Percentiles rank a stretch among this genome's conserved stretches.
These are phyloP conservation scores for Phialophora tarda DNA, from an alignment of 2,329 filamentous ascomycete genomes.

Conservation along the genomic window DNA sequence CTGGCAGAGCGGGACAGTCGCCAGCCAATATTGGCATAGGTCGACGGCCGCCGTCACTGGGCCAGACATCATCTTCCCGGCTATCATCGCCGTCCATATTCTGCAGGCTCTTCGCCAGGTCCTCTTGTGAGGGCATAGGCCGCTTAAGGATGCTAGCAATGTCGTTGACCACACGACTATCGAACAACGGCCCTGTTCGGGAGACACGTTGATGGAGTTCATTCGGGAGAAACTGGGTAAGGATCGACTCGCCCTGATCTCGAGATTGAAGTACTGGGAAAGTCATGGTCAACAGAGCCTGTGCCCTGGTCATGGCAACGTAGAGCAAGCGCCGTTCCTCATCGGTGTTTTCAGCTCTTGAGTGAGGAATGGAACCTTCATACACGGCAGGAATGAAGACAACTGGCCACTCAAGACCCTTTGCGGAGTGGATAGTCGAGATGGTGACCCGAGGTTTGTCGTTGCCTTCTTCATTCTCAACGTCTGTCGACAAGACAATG, in stretches of 20 bases:
- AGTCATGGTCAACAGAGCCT: slow-evolving; percentile 84
- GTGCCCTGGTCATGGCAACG: slow-evolving; percentile 94
- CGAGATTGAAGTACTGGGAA: slow-evolving; percentile 72
- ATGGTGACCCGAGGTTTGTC: slow-evolving; percentile 72
- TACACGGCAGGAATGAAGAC: slow-evolving; percentile 93
- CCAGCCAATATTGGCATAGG: slow-evolving; percentile 42
- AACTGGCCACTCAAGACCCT: slow-evolving; percentile 94
- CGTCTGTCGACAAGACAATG: slow-evolving; percentile 81
- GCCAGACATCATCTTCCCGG: slow-evolving; percentile 71
- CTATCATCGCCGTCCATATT: slow-evolving; percentile 53
- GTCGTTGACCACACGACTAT: slow-evolving; percentile 65
- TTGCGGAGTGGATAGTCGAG: slow-evolving; percentile 94
- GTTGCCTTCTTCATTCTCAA: slow-evolving; percentile 65
- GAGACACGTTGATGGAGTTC: slow-evolving; percentile 59
- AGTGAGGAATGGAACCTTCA: slow-evolving; percentile 88
- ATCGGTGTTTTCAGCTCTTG: slow-evolving; percentile 79
- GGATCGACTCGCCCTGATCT: slow-evolving; percentile 62
- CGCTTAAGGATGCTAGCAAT: slow-evolving; percentile 75
- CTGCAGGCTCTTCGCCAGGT: slow-evolving; percentile 57
- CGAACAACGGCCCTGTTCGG: slow-evolving; percentile 72
- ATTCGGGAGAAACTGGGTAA: slow-evolving; percentile 74
- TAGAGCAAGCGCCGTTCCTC: slow-evolving; percentile 91
- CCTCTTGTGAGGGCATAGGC: slow-evolving; percentile 61
- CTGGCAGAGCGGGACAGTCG: slow-evolving; percentile 10
- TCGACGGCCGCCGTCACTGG: slow-evolving; percentile 63